Percentiles rank a stretch among this genome's conserved stretches.
These are phyloP conservation scores for Suillus spraguei DNA, from an alignment of 768 basidiomycete species.

Conservation along the genomic window DNA sequence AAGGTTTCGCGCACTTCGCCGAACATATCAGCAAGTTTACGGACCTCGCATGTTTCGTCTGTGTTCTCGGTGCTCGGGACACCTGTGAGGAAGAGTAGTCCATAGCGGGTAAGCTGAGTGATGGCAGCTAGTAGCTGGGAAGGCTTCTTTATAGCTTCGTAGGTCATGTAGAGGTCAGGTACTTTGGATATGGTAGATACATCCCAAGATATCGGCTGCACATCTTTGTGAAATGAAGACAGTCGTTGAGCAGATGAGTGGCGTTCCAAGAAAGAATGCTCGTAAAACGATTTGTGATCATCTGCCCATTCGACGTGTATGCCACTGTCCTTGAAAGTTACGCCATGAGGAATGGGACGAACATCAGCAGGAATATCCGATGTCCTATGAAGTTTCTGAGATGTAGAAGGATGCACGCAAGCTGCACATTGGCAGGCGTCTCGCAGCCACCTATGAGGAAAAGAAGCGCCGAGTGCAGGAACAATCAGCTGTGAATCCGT, in stretches of 20 bases:
- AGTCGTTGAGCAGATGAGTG: slow-evolving; percentile 44
- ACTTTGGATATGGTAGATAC: slow-evolving; percentile 36
- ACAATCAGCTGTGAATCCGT: slow-evolving; percentile 17
- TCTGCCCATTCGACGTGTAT: slow-evolving; percentile 58
- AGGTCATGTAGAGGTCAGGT: slow-evolving; percentile 55
- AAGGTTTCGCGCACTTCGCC: slow-evolving; percentile 85
- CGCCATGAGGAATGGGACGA: slow-evolving; percentile 43
- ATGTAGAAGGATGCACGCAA: slow-evolving; percentile 78
- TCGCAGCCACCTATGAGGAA: slow-evolving; percentile 79
- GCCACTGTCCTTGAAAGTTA: slow-evolving; percentile 45
- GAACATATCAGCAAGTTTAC: slow-evolving; percentile 64
- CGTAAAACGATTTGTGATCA: slow-evolving; percentile 61
- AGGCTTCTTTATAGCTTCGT: slow-evolving; percentile 48
- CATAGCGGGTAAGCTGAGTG: slow-evolving; percentile 68
- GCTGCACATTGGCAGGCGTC: slow-evolving; percentile 77
- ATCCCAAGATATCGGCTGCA: slow-evolving; percentile 47
- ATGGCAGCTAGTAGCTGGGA: slow-evolving; percentile 60
- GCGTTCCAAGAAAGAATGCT: slow-evolving; percentile 47
- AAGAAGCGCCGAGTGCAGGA: slow-evolving; percentile 40
- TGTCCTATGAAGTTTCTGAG: slow-evolving; percentile 74
- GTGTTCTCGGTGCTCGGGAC: slow-evolving; percentile 68
- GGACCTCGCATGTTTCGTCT: slow-evolving; percentile 65
- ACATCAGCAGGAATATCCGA: slow-evolving; percentile 63
- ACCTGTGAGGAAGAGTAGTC: slow-evolving; percentile 70
- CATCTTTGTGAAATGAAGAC: slow-evolving; percentile 47